Evolutionary conservation across 2,329 filamentous ascomycete genomes (phyloP).

Genomic region (Nemania sp.): DNA sequence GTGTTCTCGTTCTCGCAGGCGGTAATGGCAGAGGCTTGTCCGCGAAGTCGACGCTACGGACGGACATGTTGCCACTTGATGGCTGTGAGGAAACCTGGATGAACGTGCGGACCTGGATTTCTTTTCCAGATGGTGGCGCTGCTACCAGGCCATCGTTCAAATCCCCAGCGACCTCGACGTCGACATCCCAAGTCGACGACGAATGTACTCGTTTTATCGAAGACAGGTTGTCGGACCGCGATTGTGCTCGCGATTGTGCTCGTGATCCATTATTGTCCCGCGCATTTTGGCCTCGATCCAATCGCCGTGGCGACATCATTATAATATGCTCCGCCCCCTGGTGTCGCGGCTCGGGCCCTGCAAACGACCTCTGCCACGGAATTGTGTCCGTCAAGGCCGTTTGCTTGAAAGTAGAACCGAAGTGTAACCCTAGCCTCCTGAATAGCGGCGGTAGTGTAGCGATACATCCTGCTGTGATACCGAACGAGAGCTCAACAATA

Average conservation of each 20-base stretch:
- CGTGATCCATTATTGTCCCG: not conserved
- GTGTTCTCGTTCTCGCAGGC: conserved; percentile 5
- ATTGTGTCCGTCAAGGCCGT: conserved; percentile 6
- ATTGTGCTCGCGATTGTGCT: not conserved
- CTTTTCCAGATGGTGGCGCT: conserved; percentile 11
- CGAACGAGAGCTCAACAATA: conserved; percentile 40
- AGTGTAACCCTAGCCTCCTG: conserved; percentile 31
- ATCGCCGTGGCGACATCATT: conserved; percentile 18
- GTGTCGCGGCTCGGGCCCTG: not conserved
- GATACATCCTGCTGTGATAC: conserved; percentile 41
- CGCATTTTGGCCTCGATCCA: not conserved
- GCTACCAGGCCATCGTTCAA: not conserved
- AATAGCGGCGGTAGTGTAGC: conserved; percentile 40
- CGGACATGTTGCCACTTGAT: conserved; percentile 2
- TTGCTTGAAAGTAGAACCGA: conserved; percentile 11
- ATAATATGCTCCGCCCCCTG: conserved; percentile 14
- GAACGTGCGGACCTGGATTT: conserved; percentile 21
- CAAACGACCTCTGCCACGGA: conserved; percentile 25
- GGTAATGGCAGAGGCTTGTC: conserved; percentile 22
- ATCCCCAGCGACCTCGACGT: conserved; percentile 5
- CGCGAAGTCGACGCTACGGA: conserved; percentile 4
- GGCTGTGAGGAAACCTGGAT: conserved; percentile 22
- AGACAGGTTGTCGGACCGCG: conserved; percentile 8
- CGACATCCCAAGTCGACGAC: conserved; percentile 23
- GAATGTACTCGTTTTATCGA: conserved; percentile 12